Percentiles rank a stretch among this genome's conserved stretches.
Conservation (phyloP, 768 basidiomycete species). For the Cubamyces sp. region DNA sequence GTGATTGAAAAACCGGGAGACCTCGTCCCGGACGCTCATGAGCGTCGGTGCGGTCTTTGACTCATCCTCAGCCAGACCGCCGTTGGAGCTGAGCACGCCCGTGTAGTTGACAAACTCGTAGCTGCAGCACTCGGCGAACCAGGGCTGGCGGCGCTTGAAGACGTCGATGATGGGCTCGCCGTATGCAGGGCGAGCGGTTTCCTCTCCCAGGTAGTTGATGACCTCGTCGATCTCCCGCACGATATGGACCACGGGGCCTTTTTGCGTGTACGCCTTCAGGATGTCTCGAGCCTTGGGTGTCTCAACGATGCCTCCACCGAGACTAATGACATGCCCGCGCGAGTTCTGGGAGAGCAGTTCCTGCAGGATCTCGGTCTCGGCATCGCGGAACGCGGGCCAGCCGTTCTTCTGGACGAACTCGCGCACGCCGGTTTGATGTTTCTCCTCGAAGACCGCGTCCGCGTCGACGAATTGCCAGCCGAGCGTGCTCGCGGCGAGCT, state of each 20-base stretch:
- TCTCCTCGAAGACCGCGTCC: slow-evolving; percentile 73
- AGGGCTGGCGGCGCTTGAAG: slow-evolving; percentile 79
- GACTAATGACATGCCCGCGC: slow-evolving; percentile 75
- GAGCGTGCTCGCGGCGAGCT: slow-evolving; percentile 72
- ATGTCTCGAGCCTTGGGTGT: slow-evolving; percentile 72
- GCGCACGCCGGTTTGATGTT: slow-evolving; percentile 63
- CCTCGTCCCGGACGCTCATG: slow-evolving; percentile 58
- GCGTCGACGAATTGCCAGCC: slow-evolving; percentile 83
- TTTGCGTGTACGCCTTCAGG: slow-evolving; percentile 64
- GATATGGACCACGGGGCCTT: slow-evolving; percentile 83
- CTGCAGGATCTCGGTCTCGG: slow-evolving; percentile 71
- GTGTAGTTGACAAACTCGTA: slow-evolving; percentile 85
- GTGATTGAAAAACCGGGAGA: slow-evolving; percentile 86
- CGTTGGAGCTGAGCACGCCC: slow-evolving; percentile 29
- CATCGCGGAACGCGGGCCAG: slow-evolving; percentile 88
- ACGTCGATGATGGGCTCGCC: slow-evolving; percentile 88
- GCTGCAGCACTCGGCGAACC: slow-evolving; percentile 82
- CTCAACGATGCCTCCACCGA: slow-evolving; percentile 96
- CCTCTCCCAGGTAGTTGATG: slow-evolving; percentile 75
- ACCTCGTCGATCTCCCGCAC: slow-evolving; percentile 81
- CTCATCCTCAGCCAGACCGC: slow-evolving; percentile 14
- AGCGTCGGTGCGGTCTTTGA: slow-evolving; percentile 24
- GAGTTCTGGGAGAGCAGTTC: slow-evolving; percentile 63
- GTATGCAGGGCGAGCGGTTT: slow-evolving; percentile 83
- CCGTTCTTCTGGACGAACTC: slow-evolving; percentile 82